Base-by-base conservation (phyloP, 2,329 filamentous ascomycete genomes). In the Coniochaeta sp. region DNA sequence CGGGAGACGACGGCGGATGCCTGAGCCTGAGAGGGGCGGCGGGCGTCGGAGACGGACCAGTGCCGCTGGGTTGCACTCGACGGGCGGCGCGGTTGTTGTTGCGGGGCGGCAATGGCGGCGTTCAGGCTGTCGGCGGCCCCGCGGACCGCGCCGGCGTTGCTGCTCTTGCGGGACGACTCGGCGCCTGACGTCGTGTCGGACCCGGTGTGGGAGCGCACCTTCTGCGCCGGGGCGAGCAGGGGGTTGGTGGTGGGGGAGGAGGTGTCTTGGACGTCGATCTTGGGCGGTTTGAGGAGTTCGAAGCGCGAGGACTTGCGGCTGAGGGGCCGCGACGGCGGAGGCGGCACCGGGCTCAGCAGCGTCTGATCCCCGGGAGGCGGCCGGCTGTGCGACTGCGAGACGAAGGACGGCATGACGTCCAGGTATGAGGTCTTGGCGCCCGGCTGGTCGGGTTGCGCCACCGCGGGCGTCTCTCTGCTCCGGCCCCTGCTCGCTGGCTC, bases 391-490 rank as follows among this genome's bases (percentile, higher is more conserved):
- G 70, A 63, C 14, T 75, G 63, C 19, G 73, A 70, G 24, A 77
- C 73, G 65, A 84, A 82, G 1, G 77, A 72, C 1, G 82, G 79
- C 76, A 83, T 81, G 1, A 77, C 65, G 55, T 83, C 80, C n/a
- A 82, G 70, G 64, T 80, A 81, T n/a, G n/a, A n/a, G 59, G 78
- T 75, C 61, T 77, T 81, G 7, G 69, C 68, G 7, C 71, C 70
- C 54, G 61, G 50, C 66, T 22, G 72, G 70, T 16, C 65, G 61
- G 19, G 69, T 66, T 28, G 72, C 58, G 69, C n/a, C n/a, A n/a
- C n/a, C n/a, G n/a, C 24, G 73, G 72, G 42, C 75, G 58, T 5
- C 8, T 72, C 66, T 55, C 73, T 72, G 28, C 67, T 65, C 47
- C 79, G 72, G 14, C 77, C 79, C 59, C 77, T 72, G 22, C 58